These are phyloP conservation scores for Penicillium manginii DNA, from an alignment of 495 filamentous ascomycete genomes.

Conservation along the genomic window DNA sequence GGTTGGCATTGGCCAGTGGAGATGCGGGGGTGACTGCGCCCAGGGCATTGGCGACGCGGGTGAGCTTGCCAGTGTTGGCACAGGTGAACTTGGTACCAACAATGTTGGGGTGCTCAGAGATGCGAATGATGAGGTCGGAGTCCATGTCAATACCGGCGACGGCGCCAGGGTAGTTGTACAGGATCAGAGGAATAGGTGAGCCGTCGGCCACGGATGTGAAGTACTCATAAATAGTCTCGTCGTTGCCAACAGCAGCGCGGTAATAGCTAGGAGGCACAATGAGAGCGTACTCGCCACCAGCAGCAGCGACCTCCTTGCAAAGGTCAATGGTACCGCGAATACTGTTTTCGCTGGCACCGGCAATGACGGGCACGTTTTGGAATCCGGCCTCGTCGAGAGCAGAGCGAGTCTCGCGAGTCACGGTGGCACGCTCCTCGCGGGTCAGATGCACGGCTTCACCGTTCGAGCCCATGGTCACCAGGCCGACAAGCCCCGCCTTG, in stretches of 20 bases:
- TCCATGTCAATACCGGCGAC: constrained; percentile 94
- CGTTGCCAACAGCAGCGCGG: constrained; percentile 71
- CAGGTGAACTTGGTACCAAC: constrained; percentile 91
- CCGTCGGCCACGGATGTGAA: constrained; percentile 75
- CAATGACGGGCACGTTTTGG: constrained; percentile 74
- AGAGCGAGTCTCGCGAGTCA: constrained; percentile 78
- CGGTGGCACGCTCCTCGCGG: constrained; percentile 70
- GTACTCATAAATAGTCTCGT: constrained; percentile 75
- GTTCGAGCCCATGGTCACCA: constrained; percentile 90
- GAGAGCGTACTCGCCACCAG: constrained; percentile 78
- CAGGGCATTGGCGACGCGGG: constrained; percentile 76
- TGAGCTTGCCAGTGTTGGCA: constrained; percentile 86
- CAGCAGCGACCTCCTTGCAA: constrained; percentile 66
- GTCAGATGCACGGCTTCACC: constrained; percentile 86
- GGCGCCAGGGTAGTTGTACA: constrained; percentile 92
- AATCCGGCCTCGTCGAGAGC: constrained; percentile 83
- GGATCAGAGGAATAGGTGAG: constrained; percentile 75
- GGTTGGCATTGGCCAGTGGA: constrained; percentile 38
- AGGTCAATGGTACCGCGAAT: constrained; percentile 77
- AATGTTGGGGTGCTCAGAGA: constrained; percentile 82
- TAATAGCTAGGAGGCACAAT: constrained; percentile 85
- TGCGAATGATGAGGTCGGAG: constrained; percentile 80
- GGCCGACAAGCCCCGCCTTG: constrained; percentile 75
- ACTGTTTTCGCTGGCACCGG: constrained; percentile 77
- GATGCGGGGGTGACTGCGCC: constrained; percentile 68